Percentiles rank a stretch among this genome's conserved stretches.
Evolutionary conservation across 2,329 filamentous ascomycete genomes (phyloP).

Genomic region (Cercospora berteroae): DNA sequence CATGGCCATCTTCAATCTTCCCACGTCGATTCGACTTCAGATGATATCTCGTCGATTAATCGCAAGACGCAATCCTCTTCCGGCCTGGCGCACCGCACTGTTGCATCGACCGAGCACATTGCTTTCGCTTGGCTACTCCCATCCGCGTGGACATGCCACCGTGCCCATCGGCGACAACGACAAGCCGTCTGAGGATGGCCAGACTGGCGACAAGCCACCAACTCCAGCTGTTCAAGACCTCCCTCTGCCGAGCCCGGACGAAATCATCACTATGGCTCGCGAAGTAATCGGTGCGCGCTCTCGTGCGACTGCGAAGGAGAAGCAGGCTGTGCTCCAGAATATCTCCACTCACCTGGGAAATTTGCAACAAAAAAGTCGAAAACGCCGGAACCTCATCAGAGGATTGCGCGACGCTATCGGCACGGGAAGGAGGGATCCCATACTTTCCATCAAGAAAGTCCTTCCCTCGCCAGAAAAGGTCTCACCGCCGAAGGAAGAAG

Average conservation of each 20-base stretch:
- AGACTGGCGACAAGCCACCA: neutral
- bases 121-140: neutral
- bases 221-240: neutral
- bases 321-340: slow-evolving; percentile 5
- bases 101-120: neutral
- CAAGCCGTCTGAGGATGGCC: neutral
- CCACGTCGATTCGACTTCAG: slow-evolving; percentile 12
- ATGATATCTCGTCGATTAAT: neutral
- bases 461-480: neutral
- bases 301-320: neutral
- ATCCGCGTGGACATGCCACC: slow-evolving; percentile 1
- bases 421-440: neutral
- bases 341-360: neutral
- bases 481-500: neutral
- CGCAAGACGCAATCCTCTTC: neutral
- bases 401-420: neutral
- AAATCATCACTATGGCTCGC: slow-evolving; percentile 10
- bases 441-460: neutral
- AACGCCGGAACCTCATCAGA: neutral
- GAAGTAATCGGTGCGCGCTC: slow-evolving; percentile 3
- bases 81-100: neutral
- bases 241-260: neutral
- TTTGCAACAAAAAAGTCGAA: neutral
- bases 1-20: slow-evolving; percentile 14
- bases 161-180: slow-evolving; percentile 4